Conservation (phyloP, 805 yeast species). For the Saitoella complicata region DNA sequence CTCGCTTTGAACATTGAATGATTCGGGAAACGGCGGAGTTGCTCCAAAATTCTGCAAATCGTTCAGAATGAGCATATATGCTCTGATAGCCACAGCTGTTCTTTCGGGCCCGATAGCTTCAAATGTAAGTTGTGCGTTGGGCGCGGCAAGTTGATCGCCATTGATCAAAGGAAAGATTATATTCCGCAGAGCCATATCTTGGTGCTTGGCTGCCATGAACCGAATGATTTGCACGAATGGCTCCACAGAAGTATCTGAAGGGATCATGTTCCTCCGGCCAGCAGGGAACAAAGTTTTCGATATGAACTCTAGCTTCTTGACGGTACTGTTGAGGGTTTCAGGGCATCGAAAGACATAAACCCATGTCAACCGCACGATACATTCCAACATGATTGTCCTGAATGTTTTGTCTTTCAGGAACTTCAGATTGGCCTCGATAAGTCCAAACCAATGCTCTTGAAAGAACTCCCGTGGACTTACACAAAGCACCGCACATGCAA, state of each 20-base stretch:
- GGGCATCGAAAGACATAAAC: constrained; percentile 73
- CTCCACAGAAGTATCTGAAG: constrained; percentile 22
- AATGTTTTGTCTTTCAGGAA: constrained; percentile 49
- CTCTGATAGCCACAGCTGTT: constrained; percentile 46
- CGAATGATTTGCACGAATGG: constrained; percentile 62
- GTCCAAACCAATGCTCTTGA: constrained; percentile 48
- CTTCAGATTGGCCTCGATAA: constrained; percentile 46
- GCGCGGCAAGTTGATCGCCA: constrained; percentile 9
- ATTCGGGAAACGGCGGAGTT: constrained; percentile 54
- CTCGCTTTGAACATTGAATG: too few relatives aligned
- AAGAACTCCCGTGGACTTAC: constrained; percentile 71
- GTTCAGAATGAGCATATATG: constrained; percentile 55
- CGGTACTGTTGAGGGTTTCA: constrained; percentile 76
- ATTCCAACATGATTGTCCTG: constrained; percentile 42
- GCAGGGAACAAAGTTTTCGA: constrained; percentile 36
- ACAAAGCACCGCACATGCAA: constrained; percentile 58
- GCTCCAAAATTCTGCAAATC: constrained; percentile 37
- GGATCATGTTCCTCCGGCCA: constrained; percentile 8
- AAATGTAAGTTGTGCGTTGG: constrained; percentile 27
- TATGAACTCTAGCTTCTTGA: constrained; percentile 55
- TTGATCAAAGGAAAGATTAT: constrained; percentile 53
- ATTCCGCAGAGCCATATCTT: constrained; percentile 65
- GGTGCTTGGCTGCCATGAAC: constrained; percentile 60
- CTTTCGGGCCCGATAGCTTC: constrained; percentile 60
- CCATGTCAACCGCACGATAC: constrained; percentile 70